Evolutionary conservation across 805 yeast genomes (phyloP).

Genomic region (Spencermartinsiella europaea): DNA sequence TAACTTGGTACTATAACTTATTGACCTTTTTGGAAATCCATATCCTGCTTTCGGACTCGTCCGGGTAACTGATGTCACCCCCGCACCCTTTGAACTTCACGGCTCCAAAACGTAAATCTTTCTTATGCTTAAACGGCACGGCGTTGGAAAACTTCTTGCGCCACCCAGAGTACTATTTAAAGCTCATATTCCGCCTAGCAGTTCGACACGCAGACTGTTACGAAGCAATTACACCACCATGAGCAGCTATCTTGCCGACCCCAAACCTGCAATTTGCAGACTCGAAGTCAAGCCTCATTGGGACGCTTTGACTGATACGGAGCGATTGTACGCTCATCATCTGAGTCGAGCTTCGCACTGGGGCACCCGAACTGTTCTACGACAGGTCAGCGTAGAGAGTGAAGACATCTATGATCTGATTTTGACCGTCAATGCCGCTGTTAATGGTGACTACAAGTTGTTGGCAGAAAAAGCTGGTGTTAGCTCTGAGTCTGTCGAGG

Average conservation of each 20-base stretch:
- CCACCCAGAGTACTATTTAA: background rate
- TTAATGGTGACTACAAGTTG: conserved; percentile 44
- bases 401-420: conserved; percentile 71
- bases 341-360: conserved; percentile 78
- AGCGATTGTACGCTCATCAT: conserved; percentile 75
- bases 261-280: conserved; percentile 64
- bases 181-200: background rate
- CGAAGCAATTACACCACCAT: no score
- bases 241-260: conserved; percentile 41
- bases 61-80: no score
- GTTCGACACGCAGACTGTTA: no score
- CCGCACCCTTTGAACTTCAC: no score
- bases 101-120: no score
- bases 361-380: conserved; percentile 73
- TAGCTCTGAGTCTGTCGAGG: conserved; percentile 35
- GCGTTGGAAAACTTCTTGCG: background rate
- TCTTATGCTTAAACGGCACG: background rate
- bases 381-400: conserved; percentile 80
- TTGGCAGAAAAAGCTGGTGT: conserved; percentile 36
- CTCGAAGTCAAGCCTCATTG: conserved; percentile 67
- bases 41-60: no score
- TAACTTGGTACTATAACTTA: no score
- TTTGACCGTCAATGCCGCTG: conserved; percentile 49
- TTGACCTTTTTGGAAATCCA: no score
- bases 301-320: conserved; percentile 52